These are phyloP conservation scores for Xylaria bambusicola DNA, from an alignment of 495 filamentous ascomycete genomes.

Conservation along the genomic window DNA sequence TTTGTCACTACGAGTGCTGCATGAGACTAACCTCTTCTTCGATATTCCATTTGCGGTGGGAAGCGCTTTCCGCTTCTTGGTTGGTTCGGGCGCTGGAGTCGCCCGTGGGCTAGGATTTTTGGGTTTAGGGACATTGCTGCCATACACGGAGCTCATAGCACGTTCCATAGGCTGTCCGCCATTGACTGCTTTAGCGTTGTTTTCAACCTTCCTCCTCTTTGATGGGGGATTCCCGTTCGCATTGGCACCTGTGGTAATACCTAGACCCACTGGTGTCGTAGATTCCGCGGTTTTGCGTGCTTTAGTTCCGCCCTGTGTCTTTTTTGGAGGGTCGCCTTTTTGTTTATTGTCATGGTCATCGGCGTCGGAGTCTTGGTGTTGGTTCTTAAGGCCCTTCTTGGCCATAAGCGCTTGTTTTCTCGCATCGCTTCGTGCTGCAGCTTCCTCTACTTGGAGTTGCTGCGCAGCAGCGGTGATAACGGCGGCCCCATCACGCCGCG, in stretches of 20 bases:
- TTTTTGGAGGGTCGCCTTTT: slow-evolving; percentile 57
- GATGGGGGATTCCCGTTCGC: slow-evolving; percentile 51
- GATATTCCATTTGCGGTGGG: slow-evolving; percentile 61
- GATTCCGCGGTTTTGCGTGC: slow-evolving; percentile 63
- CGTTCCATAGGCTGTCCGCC: slow-evolving; percentile 66
- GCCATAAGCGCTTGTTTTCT: slow-evolving; percentile 77
- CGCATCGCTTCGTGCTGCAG: slow-evolving; percentile 77
- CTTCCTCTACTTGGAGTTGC: slow-evolving; percentile 65
- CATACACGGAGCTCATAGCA: slow-evolving; percentile 63
- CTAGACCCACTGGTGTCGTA: slow-evolving; percentile 51
- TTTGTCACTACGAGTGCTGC: not conserved
- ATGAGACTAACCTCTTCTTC: slow-evolving; percentile 67
- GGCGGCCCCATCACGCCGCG: slow-evolving; percentile 74
- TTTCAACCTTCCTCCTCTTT: slow-evolving; percentile 83
- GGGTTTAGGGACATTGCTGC: slow-evolving; percentile 49
- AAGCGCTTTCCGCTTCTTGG: slow-evolving; percentile 69
- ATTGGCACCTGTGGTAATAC: slow-evolving; percentile 46
- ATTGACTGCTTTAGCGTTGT: slow-evolving; percentile 55
- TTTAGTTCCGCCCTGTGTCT: slow-evolving; percentile 58
- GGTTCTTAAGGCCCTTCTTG: slow-evolving; percentile 66
- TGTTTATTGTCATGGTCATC: slow-evolving; percentile 63
- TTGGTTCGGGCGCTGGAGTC: slow-evolving; percentile 59
- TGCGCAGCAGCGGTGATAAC: slow-evolving; percentile 68
- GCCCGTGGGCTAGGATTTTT: slow-evolving; percentile 63
- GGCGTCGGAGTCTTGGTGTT: slow-evolving; percentile 72